Conservation (phyloP, 2,329 filamentous ascomycete genomes). For the Podosphaera leucotricha region DNA sequence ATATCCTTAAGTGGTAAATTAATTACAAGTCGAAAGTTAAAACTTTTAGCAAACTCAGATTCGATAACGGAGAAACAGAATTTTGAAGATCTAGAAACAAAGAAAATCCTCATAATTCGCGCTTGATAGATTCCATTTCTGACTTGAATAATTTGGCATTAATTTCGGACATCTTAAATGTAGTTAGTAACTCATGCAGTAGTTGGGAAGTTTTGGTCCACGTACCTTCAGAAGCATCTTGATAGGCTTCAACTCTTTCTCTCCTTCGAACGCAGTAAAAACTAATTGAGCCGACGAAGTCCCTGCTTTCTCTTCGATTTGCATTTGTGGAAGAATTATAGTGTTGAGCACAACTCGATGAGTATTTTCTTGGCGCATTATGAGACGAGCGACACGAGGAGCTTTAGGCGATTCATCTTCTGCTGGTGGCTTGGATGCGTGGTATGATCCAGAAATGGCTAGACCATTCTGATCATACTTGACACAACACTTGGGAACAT, state of each 20-base stretch:
- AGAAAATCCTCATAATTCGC: conserved; percentile 8
- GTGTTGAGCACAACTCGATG: conserved; percentile 74
- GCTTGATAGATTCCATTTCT: conserved; percentile 17
- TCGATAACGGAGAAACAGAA: not conserved
- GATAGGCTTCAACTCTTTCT: conserved; percentile 27
- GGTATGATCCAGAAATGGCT: conserved; percentile 22
- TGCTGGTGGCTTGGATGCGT: conserved; percentile 29
- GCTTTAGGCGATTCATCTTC: conserved; percentile 11
- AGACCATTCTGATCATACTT: conserved; percentile 28
- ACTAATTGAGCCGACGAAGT: conserved; percentile 30
- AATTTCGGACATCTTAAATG: conserved; percentile 13
- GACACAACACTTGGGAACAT: conserved; percentile 37
- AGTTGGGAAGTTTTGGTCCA: conserved; percentile 5
- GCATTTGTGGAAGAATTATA: conserved; percentile 53
- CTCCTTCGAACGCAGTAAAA: conserved; percentile 39
- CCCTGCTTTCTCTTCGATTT: conserved; percentile 53
- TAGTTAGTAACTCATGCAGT: conserved; percentile 3
- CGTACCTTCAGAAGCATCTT: conserved; percentile 37
- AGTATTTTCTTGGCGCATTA: conserved; percentile 82
- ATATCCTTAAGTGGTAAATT: not conserved
- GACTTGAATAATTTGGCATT: conserved; percentile 13
- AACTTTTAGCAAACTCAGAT: not conserved
- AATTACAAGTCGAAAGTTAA: not conserved
- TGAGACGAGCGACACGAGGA: conserved; percentile 37
- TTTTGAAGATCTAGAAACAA: not conserved